Evolutionary conservation across 176 grass and related monocot genomes (phyloP).

Genomic region (Oropetium thomaeum): DNA sequence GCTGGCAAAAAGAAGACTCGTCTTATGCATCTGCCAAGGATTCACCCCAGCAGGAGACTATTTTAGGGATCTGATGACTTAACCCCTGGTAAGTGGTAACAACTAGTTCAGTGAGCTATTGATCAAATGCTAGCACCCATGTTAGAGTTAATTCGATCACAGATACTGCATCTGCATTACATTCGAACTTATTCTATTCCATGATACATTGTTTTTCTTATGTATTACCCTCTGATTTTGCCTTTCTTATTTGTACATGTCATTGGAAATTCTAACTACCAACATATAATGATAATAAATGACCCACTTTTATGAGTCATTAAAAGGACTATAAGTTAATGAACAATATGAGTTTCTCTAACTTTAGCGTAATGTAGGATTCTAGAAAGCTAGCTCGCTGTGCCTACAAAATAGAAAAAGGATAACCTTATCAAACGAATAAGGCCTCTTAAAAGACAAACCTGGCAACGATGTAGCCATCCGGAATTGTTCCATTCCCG

Average conservation of each 20-base stretch:
- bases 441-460: conserved; percentile 33
- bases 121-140: neutral
- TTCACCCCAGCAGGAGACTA: neutral
- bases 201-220: neutral
- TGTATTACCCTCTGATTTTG: neutral
- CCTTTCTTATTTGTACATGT: neutral
- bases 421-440: conserved; percentile 10
- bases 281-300: neutral
- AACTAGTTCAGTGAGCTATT: neutral
- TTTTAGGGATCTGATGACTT: neutral
- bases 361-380: neutral
- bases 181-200: neutral
- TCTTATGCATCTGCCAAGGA: conserved; percentile 11
- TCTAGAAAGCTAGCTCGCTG: neutral
- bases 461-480: conserved; percentile 81
- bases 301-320: neutral
- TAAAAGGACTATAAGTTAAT: neutral
- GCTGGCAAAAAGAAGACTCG: neutral
- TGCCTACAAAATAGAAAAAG: neutral
- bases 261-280: neutral
- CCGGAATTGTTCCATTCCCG: conserved; percentile 78
- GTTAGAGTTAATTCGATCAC: neutral
- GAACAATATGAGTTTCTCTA: neutral
- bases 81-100: neutral
- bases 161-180: neutral